Conservation (phyloP, 2,329 filamentous ascomycete species). For the Ceratocystiopsis minuta region DNA sequence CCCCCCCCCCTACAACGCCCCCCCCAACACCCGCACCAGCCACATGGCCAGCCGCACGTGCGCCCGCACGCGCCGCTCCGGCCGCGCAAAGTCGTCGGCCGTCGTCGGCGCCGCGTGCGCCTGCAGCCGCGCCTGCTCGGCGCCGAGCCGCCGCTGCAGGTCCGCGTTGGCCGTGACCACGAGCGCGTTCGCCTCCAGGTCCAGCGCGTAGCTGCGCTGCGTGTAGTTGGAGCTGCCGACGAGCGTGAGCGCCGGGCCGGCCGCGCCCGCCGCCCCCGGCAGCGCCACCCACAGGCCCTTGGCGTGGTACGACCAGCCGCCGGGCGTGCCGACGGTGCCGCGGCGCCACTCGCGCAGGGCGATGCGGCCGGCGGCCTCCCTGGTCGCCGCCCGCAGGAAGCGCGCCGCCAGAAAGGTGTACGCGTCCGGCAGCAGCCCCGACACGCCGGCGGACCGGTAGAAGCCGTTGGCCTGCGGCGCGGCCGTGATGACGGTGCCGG, state of each 20-base stretch:
- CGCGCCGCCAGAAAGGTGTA: constrained; percentile 76
- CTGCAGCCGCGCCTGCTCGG: constrained; percentile 67
- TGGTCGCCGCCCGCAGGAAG: constrained; percentile 47
- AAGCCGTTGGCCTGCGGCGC: constrained; percentile 82
- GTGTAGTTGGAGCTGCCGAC: constrained; percentile 94
- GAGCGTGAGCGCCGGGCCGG: constrained; percentile 57
- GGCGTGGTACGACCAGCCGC: constrained; percentile 93
- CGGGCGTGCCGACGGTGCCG: constrained; percentile 63
- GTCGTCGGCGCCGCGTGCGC: constrained; percentile 52
- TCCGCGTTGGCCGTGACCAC: constrained; percentile 63
- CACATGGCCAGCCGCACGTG: constrained; percentile 84
- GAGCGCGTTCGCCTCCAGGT: constrained; percentile 76
- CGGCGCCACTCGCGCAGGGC: constrained; percentile 71
- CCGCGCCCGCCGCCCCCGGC: constrained; percentile 38
- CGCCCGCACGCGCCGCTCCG: constrained; percentile 68
- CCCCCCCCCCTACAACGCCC: constrained; percentile 44
- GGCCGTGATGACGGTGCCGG: constrained; percentile 49
- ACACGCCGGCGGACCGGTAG: constrained; percentile 72
- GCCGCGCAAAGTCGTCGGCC: constrained; percentile 60
- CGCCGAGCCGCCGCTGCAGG: constrained; percentile 53
- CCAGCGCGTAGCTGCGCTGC: constrained; percentile 76
- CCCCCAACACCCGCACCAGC: constrained; percentile 73
- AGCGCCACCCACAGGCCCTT: constrained; percentile 88
- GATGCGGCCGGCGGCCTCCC: constrained; percentile 22
- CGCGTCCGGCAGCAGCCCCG: constrained; percentile 74